Percentiles rank a stretch among this genome's conserved stretches.
Evolutionary conservation across 768 basidiomycete species (phyloP).

Genomic region (Pleurotus pulmonarius): DNA sequence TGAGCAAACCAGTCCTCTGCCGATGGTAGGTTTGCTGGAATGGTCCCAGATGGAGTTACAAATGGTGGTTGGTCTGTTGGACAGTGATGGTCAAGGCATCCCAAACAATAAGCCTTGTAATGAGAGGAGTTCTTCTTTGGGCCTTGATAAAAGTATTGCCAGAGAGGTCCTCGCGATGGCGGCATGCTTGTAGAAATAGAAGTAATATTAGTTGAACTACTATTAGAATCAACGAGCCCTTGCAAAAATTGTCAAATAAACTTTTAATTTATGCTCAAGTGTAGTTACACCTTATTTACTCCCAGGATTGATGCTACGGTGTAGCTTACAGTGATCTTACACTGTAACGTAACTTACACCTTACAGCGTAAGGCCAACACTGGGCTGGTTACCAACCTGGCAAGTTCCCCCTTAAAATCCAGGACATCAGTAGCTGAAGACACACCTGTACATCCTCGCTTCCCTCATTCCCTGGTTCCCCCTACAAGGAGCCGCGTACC

Average conservation of each 20-base stretch:
- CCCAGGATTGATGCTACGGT: conserved; percentile 1
- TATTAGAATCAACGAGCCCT: no score
- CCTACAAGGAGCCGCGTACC: no score
- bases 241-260: no score
- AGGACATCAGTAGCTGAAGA: no score
- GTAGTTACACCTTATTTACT: background rate
- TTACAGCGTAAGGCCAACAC: conserved; percentile 14
- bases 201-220: no score
- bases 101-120: conserved; percentile 9
- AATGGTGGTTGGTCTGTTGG: conserved; percentile 64
- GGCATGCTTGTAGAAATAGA: conserved; percentile 11
- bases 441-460: no score
- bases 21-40: conserved; percentile 31
- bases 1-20: no score
- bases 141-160: conserved; percentile 17
- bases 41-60: conserved; percentile 61
- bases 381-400: no score
- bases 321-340: conserved; percentile 15
- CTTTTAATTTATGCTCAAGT: background rate
- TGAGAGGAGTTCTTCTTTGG: conserved; percentile 19
- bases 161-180: conserved; percentile 15
- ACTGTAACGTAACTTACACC: conserved; percentile 13
- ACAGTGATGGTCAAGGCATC: conserved; percentile 29
- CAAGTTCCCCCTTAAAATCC: no score
- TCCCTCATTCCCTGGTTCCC: no score